Base-by-base conservation (phyloP, 2,329 filamentous ascomycete genomes). In the Calonectria honghensis region DNA sequence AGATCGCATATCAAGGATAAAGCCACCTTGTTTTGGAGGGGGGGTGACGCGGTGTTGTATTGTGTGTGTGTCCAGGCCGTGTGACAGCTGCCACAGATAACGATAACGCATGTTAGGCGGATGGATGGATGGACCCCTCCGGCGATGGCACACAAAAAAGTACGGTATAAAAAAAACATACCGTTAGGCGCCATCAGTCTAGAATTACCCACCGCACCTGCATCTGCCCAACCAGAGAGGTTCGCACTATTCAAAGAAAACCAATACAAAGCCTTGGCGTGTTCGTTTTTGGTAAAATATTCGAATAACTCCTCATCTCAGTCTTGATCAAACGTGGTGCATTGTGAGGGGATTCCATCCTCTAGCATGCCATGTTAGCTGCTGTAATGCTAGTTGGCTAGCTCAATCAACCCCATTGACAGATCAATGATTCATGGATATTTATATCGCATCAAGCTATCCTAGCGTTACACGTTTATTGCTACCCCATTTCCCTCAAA, bases 41-140 rank as follows among this genome's bases (percentile, higher is more conserved):
- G 52, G 66, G 71, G 50, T 73, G 57, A 70, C 71, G 66, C 66
- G 50, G 61, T 59, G 32, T 39, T 39, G 37, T 32, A 10, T 6
- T 41, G 4, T 45, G 32, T 63, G 71, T 63, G 71, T 69, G 50
- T 61, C 66, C 41, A 20, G 27, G 35, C 20, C 50, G 66, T 70
- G 72, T 51, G 39, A 52, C 39, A 52, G 66, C 51, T 61, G 65
- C 16, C 27, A 29, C 35, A 41, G 35, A 61, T 61, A 61, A 37
- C 57, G 57, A 48, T 31, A 54, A 20, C 51, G 27, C 35, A 39
- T 16, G 32, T 32, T 14, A 32, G 14, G 27, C 13, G 51, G 18
- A 50, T 48, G 27, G 29, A 20, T 16, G 24, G 61, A 48, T 45
- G n/a, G 45, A 37, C 54, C 37, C 20, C 39, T 11, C 18, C 32